Evolutionary conservation across 2,329 filamentous ascomycete species (phyloP).

Genomic region (Aureobasidium pullulans): DNA sequence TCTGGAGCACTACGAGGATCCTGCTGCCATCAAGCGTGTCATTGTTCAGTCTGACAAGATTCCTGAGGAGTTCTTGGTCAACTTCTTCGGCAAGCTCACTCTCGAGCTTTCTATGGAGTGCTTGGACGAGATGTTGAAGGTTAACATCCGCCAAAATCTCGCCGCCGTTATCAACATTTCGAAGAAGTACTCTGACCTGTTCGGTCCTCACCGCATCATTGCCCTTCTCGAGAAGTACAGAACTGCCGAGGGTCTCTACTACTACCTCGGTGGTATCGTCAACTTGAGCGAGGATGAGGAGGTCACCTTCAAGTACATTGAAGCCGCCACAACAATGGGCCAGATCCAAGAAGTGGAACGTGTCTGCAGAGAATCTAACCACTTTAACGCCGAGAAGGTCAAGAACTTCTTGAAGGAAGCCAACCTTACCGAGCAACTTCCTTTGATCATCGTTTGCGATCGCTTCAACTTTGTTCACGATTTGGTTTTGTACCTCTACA

Average conservation of each 20-base stretch:
- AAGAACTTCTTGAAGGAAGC: conserved; percentile 99
- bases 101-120: conserved; percentile 93
- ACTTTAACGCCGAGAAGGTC: conserved; percentile 85
- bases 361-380: conserved; percentile 82
- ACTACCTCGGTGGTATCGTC: conserved; percentile 96
- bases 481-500: conserved; percentile 90
- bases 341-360: conserved; percentile 95
- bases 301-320: conserved; percentile 98
- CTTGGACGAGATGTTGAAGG: conserved; percentile 90
- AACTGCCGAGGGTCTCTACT: conserved; percentile 93
- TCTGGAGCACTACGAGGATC: conserved; percentile 90
- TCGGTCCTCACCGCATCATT: conserved; percentile 80
- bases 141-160: conserved; percentile 94
- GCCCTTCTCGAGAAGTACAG: conserved; percentile 97
- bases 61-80: conserved; percentile 82
- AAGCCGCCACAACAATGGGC: conserved; percentile 87
- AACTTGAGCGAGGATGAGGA: conserved; percentile 93
- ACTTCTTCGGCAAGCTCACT: conserved; percentile 88
- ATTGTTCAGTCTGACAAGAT: conserved; percentile 81
- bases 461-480: conserved; percentile 99
- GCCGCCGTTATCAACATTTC: conserved; percentile 91
- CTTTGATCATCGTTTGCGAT: conserved; percentile 96
- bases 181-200: conserved; percentile 94
- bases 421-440: conserved; percentile 81
- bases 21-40: conserved; percentile 81